phyloP scores from a whole-genome alignment of 148 eudicot species.

The Cornus suecica region DNA sequence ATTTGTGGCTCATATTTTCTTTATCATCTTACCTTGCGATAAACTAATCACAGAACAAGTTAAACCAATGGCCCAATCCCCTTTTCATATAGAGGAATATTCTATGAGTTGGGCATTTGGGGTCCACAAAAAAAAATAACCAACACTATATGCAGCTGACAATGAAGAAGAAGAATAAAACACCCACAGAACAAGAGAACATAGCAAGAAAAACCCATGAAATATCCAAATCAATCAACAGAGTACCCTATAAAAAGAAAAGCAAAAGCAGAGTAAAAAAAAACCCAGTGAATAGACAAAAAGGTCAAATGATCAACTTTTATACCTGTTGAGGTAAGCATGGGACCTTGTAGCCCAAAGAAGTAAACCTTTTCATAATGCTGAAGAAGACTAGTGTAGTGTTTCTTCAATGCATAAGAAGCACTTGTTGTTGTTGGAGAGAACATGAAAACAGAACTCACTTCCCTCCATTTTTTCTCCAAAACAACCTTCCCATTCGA shows the following conservation, averaged over 20 bases:
- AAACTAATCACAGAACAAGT: background rate
- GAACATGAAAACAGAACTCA: slow-evolving; percentile 45
- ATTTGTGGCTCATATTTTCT: background rate
- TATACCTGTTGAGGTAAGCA: slow-evolving; percentile 18
- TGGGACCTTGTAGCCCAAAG: slow-evolving; percentile 38
- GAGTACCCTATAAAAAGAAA: background rate
- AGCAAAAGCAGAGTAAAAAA: no score
- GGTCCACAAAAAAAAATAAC: slow-evolving; percentile 8
- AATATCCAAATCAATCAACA: background rate
- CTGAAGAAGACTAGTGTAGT: slow-evolving; percentile 47
- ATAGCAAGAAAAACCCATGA: background rate
- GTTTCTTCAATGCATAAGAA: slow-evolving; percentile 63
- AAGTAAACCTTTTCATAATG: slow-evolving; percentile 71
- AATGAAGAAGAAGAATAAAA: background rate
- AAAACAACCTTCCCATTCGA: slow-evolving; percentile 44
- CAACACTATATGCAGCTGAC: background rate
- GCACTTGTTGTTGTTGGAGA: slow-evolving; percentile 69
- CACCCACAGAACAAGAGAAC: background rate
- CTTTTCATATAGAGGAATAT: slow-evolving; percentile 7
- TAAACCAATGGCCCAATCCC: background rate
- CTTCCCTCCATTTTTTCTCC: slow-evolving; percentile 77
- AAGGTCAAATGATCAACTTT: background rate
- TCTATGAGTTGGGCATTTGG: slow-evolving; percentile 8
- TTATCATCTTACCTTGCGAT: background rate
- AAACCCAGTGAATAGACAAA: no score